Base-by-base conservation (phyloP, 1,139 yeast genomes). In the Hanseniaspora gamundiae region DNA sequence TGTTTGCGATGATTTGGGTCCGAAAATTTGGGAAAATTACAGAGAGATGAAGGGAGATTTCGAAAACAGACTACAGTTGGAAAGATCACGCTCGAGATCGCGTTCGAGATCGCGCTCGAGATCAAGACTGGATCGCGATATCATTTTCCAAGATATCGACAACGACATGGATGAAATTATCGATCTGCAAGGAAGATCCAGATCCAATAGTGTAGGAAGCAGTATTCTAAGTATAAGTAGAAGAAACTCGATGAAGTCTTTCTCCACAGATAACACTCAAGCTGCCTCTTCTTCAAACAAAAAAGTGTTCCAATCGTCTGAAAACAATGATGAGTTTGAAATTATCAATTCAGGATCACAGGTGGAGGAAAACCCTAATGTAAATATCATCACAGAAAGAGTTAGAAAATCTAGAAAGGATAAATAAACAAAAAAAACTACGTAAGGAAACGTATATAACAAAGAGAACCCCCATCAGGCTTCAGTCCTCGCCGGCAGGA, bases 401-500 rank as follows among this genome's bases (percentile, higher is more conserved):
- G 28, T 43, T 19, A 43, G 36, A 40, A 35, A 43, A 28, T 9
- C 33, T 29, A 29, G 19, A 24, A 29, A 30, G 21, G 22, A n/a
- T n/a, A n/a, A n/a, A n/a, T n/a, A n/a, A n/a, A n/a, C n/a, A n/a
- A n/a, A n/a, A n/a, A n/a, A n/a, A n/a, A n/a, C n/a, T n/a, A n/a
- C n/a, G n/a, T n/a, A n/a, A 35, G 17, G 24, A 14, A 8, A 26
- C 22, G 3, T 4, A 26, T 10, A 14, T 30, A 7, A 27, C 13
- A n/a, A n/a, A 35, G n/a, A 11, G 9, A 9, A 36, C 11, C 8
- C 20, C n/a, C 7, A 17, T 5, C 35, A 30, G 8, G 8, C 17
- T 22, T 57, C 65, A 87, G 54, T 88, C 96, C 61, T 91, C 97
- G 19, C 97, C 97, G 7, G 94, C 94, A 8, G 98, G 98, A 39